A percentile compares a stretch with the other conserved stretches of the same genome.
Conservation (phyloP, 2,329 filamentous ascomycete genomes). For the Fusarium solani-melongenae region DNA sequence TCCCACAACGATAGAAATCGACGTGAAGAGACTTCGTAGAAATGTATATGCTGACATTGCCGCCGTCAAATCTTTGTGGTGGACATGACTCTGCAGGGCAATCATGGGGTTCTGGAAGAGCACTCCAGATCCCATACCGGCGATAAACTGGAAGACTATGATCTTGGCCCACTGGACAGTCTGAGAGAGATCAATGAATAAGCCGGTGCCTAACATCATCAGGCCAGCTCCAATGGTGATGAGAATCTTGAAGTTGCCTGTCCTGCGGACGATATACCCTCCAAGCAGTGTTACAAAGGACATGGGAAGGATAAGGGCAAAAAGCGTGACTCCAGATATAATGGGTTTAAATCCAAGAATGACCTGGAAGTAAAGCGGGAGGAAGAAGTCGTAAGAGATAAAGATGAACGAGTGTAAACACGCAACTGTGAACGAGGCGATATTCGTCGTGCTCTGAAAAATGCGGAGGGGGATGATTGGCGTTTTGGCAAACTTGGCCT, state of each 20-base stretch:
- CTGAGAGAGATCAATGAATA: conserved; percentile 70
- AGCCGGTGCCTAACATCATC: conserved; percentile 72
- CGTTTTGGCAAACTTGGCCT: conserved; percentile 77
- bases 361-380: conserved; percentile 86
- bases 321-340: conserved; percentile 77
- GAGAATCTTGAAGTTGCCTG: conserved; percentile 70
- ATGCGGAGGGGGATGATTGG: conserved; percentile 81
- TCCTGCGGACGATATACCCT: conserved; percentile 68
- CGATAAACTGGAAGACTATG: conserved; percentile 70
- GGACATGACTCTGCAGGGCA: conserved; percentile 72
- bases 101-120: conserved; percentile 78
- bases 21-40: conserved; percentile 74
- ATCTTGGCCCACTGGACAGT: conserved; percentile 63
- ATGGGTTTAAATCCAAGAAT: conserved; percentile 75
- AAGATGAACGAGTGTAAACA: conserved; percentile 82
- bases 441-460: conserved; percentile 74
- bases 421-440: conserved; percentile 72
- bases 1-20: conserved; percentile 76
- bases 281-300: conserved; percentile 69
- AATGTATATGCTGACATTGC: conserved; percentile 75
- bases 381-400: conserved; percentile 80
- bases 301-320: conserved; percentile 76
- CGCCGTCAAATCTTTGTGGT: conserved; percentile 70
- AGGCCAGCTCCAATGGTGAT: conserved; percentile 69
- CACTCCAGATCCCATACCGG: conserved; percentile 72